Evolutionary conservation across 352 stramenopile species (phyloP).

Genomic region (Phytophthora palmivora): DNA sequence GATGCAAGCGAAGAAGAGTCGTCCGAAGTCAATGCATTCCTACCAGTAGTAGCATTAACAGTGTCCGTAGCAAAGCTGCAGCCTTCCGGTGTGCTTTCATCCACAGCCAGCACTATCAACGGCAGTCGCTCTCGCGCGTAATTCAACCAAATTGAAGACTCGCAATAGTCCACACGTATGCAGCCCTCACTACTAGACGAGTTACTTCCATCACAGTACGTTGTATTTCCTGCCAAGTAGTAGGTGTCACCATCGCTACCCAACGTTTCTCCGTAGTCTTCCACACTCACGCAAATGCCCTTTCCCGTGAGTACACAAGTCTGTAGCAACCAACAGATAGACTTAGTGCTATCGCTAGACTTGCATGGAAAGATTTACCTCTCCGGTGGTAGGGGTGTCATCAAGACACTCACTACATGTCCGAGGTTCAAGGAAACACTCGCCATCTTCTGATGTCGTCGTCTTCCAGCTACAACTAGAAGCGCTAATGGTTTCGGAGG

Average conservation of each 20-base stretch:
- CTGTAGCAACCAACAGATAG: slow-evolving; percentile 9
- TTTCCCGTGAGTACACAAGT: slow-evolving; percentile 32
- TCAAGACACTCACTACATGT: slow-evolving; percentile 49
- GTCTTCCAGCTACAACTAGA: slow-evolving; percentile 47
- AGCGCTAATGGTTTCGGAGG: slow-evolving; percentile 8
- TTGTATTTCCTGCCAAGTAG: slow-evolving; percentile 22
- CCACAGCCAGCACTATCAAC: slow-evolving; percentile 19
- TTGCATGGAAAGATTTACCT: slow-evolving; percentile 22
- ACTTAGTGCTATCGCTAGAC: neutral
- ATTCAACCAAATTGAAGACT: slow-evolving; percentile 38
- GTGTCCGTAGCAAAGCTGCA: slow-evolving; percentile 27
- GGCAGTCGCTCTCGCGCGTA: slow-evolving; percentile 27
- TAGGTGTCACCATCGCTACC: slow-evolving; percentile 6
- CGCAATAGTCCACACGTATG: slow-evolving; percentile 48
- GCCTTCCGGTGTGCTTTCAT: slow-evolving; percentile 15
- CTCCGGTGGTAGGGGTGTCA: slow-evolving; percentile 31
- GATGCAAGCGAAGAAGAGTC: slow-evolving; percentile 3
- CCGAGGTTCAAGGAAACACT: slow-evolving; percentile 36
- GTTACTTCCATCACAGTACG: slow-evolving; percentile 20
- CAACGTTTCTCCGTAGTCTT: slow-evolving; percentile 8
- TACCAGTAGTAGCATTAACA: slow-evolving; percentile 23
- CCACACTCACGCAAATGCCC: slow-evolving; percentile 30
- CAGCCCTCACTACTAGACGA: slow-evolving; percentile 26
- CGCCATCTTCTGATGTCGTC: slow-evolving; percentile 12
- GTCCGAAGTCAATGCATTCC: neutral